Evolutionary conservation across 2,329 filamentous ascomycete genomes (phyloP), one percentile per base, ranked within the genome.

Genomic region (Monosporascus sp.): DNA sequence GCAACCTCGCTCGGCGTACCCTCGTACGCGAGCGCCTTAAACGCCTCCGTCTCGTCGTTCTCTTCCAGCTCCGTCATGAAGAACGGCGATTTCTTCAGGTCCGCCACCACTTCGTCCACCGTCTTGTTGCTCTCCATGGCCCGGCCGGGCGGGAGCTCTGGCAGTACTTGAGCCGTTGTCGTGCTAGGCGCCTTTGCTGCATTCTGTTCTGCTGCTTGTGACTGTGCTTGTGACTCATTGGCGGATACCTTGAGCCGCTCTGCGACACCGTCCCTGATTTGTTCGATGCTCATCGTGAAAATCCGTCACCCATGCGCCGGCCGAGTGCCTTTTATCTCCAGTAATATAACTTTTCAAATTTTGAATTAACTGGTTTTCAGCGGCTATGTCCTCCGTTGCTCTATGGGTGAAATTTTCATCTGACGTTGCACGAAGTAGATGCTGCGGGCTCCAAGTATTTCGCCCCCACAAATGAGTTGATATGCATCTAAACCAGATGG

Each of bases 1-100:
- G 86, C 88, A 57, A 96, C 87, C 69, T 97, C 93, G 9, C 86
- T 79, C 48, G 89, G 85, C 8, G 91, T 92, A 20, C 94, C 95
- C 74, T 99, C 94, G 68, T 97, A 96, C 31, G 91, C 90, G 40
- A 99, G 77, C 0, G 94, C 93, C 67, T 89, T 88, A 55, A 99
- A 79, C 1, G 94, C 95, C 63, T 95, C 91, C 1, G 96, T 78
- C 61, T 89, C 85, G 57, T 87, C 78, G 66, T 96, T 96, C 59
- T 95, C 88, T 63, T 89, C 89, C 37, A 97, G 79, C 61, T 89
- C 86, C 31, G 91, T 97, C 94, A 99, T 99, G 78, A 99, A 99
- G 38, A 99, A 80, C 7, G 94, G 94, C 35, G 77, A 81, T 67
- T 77, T 77, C 68, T 82, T 82, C 43, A 85, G 71, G 48, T 84